These are phyloP conservation scores for Ulvella scutata DNA, from an alignment of 139 green algal genomes.

Conservation along the genomic window DNA sequence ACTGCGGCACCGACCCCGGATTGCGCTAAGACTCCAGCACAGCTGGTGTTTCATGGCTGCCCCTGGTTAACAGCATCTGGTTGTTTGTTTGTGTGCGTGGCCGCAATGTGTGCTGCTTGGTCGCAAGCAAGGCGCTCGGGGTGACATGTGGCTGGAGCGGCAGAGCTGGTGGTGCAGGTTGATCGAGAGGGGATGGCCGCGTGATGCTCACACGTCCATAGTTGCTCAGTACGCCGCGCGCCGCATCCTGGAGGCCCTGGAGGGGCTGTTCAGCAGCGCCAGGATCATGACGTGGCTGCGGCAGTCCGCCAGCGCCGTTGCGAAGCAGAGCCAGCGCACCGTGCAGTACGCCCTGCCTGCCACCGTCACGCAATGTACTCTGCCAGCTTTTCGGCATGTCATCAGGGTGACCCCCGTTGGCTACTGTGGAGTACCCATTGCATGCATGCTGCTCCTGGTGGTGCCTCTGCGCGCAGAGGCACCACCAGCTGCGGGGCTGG, in stretches of 20 bases:
- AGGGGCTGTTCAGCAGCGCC: constrained; percentile 67
- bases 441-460: no score
- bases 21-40: background rate
- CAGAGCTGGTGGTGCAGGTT: background rate
- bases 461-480: no score
- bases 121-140: background rate
- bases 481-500: no score
- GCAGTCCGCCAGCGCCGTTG: constrained; percentile 46
- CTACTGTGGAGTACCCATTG: background rate
- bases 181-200: background rate
- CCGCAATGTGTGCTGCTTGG: background rate
- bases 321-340: constrained; percentile 10
- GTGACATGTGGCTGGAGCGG: background rate
- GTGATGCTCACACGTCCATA: background rate
- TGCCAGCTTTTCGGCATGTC: background rate
- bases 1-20: background rate
- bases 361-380: background rate
- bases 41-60: no score
- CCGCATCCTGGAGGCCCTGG: constrained; percentile 55
- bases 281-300: constrained; percentile 87
- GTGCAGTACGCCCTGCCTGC: background rate
- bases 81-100: background rate
- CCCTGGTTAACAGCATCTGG: background rate
- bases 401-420: background rate
- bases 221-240: background rate